Evolutionary conservation across 2,329 filamentous ascomycete species (phyloP).

Genomic region (Macroventuria anomochaeta): DNA sequence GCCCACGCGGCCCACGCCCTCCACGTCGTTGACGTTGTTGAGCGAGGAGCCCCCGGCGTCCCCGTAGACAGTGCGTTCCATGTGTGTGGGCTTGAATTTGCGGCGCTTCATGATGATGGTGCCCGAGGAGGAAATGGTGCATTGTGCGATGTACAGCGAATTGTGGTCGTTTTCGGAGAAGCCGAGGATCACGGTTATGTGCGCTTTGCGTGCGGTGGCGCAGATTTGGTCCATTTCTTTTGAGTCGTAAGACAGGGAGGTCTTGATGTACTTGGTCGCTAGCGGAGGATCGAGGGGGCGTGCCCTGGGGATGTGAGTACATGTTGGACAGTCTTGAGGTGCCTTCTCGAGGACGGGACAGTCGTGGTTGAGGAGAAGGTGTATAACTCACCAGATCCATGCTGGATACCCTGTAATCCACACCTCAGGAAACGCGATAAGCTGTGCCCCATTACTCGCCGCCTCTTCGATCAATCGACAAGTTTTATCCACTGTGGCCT

Average conservation of each 20-base stretch:
- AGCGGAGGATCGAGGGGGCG: constrained; percentile 52
- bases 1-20: constrained; percentile 40
- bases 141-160: constrained; percentile 52
- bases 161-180: constrained; percentile 49
- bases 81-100: constrained; percentile 54
- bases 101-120: constrained; percentile 47
- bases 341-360: too few relatives aligned
- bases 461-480: constrained; percentile 64
- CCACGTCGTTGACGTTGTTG: constrained; percentile 43
- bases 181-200: constrained; percentile 49
- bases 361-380: too few relatives aligned
- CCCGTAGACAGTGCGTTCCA: constrained; percentile 54
- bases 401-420: constrained; percentile 56
- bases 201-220: constrained; percentile 39
- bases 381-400: constrained; percentile 53
- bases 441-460: constrained; percentile 58
- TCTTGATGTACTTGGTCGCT: constrained; percentile 52
- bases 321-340: not conserved
- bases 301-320: constrained; percentile 37
- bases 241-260: constrained; percentile 51
- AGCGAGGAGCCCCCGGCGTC: constrained; percentile 47
- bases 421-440: constrained; percentile 59
- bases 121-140: constrained; percentile 45
- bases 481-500: constrained; percentile 62
- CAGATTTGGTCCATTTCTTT: constrained; percentile 54